A percentile compares a stretch with the other conserved stretches of the same genome.
These are phyloP conservation scores for Podospora pseudoanserina DNA, from an alignment of 495 filamentous ascomycete species.

Conservation along the genomic window DNA sequence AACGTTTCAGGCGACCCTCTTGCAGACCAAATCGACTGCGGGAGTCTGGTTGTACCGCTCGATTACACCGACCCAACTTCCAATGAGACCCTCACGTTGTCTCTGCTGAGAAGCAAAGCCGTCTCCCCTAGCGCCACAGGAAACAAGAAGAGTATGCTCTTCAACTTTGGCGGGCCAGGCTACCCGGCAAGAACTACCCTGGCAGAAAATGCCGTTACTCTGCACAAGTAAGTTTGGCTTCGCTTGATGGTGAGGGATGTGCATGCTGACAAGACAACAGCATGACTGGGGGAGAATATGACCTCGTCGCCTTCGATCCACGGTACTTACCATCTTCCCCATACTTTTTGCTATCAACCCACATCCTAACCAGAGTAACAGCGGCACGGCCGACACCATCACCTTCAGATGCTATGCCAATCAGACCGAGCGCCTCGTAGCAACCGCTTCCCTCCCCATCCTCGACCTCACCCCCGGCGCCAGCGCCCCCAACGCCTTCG, in stretches of 20 bases:
- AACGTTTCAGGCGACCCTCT: neutral
- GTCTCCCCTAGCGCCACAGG: conserved; percentile 20
- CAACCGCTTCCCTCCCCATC: neutral
- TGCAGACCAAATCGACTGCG: conserved; percentile 31
- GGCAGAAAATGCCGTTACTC: conserved; percentile 13
- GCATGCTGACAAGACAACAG: neutral
- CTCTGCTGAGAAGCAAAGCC: conserved; percentile 35
- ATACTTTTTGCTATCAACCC: neutral
- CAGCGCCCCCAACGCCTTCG: conserved; percentile 3
- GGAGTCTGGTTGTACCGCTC: conserved; percentile 38
- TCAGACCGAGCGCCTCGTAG: neutral
- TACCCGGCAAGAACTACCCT: conserved; percentile 23
- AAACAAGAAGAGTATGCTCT: conserved; percentile 38
- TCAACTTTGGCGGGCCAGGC: conserved; percentile 49
- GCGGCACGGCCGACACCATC: conserved; percentile 39
- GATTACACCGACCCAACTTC: conserved; percentile 39
- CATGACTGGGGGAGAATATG: conserved; percentile 33
- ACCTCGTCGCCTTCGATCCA: conserved; percentile 43
- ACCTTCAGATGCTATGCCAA: conserved; percentile 37
- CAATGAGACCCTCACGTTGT: conserved; percentile 33
- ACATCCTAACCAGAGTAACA: conserved; percentile 5
- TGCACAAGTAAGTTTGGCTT: conserved; percentile 22
- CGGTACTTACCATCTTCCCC: conserved; percentile 21
- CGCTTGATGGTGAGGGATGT: neutral
- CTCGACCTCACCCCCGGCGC: neutral